phyloP scores from a whole-genome alignment of 257 asterid genomes.

The Linderniella brevidens region DNA sequence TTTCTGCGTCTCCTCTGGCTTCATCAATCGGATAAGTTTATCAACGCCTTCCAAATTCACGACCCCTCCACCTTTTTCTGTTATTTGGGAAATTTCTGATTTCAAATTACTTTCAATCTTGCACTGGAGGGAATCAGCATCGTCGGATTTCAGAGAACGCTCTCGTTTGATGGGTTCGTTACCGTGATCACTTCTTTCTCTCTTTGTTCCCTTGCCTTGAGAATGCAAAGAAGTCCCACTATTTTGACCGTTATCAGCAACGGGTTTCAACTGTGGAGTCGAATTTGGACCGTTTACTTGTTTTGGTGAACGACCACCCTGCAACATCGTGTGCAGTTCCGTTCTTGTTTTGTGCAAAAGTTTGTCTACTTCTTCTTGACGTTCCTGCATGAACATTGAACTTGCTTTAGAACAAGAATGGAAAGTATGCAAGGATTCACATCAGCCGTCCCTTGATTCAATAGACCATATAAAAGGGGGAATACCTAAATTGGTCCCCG shows the following conservation, averaged over 20 bases:
- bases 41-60: constrained; percentile 66
- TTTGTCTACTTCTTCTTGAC: constrained; percentile 61
- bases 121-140: constrained; percentile 23
- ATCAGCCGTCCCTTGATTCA: too few relatives aligned
- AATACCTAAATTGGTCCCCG: too few relatives aligned
- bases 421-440: not conserved
- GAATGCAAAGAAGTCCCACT: constrained; percentile 39
- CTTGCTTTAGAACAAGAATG: constrained; percentile 7
- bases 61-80: constrained; percentile 63
- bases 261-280: constrained; percentile 43
- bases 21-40: constrained; percentile 72
- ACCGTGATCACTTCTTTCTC: constrained; percentile 71
- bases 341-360: constrained; percentile 36
- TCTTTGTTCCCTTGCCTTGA: constrained; percentile 65
- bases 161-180: constrained; percentile 56
- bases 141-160: constrained; percentile 44
- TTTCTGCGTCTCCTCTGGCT: constrained; percentile 33
- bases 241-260: constrained; percentile 43
- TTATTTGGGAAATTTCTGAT: constrained; percentile 51
- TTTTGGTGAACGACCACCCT: constrained; percentile 75
- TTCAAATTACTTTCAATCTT: constrained; percentile 36
- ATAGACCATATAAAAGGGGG: too few relatives aligned
- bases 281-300: constrained; percentile 41
- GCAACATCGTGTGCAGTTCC: constrained; percentile 64
- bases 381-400: constrained; percentile 36